Base-by-base conservation (phyloP, 169 alveolate genomes). In the Plasmodium reichenowi region DNA sequence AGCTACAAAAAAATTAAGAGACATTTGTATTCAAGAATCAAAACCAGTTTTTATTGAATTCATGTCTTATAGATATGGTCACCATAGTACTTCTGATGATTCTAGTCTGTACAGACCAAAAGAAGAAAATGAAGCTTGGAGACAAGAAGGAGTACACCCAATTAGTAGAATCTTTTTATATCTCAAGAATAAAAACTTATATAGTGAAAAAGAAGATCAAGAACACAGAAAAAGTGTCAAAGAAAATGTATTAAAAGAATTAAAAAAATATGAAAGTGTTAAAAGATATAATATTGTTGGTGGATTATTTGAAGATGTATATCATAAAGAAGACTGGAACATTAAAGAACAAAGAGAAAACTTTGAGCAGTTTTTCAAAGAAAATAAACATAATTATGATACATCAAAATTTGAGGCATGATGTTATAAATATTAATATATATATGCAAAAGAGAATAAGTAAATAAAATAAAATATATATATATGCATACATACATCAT, bases 61-160 rank as follows among this genome's bases (percentile, higher is more conserved):
- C 60, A 98, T 98, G 97, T 95, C 99, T 22, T 98, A 98, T 92
- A 96, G 99, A 70, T 91, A 95, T 60, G 99, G 98, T n/a, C 98
- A 97, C 88, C 99, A 98, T 93, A 96, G 98, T 58, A 98, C 99
- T 17, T 94, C 98, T 15, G 99, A 98, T 88, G 98, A 97, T 74
- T 95, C 99, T 5, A 93, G 96, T 9, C 94, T 95, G 86, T 98
- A 97, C 88, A 93, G 99, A 86, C 94, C 95, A 24, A 95, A 93
- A 60, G 97, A 94, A 48, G 99, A 97, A 92, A 88, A 95, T 74
- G 94, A 95, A 68, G 96, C 96, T 48, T 95, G 97, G 97, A 88
- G 96, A 71, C 58, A 93, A 62, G 94, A 93, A 63, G 96, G 97
- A 62, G 96, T 76, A 74, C 96, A 88, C 94, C 98, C 95, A 24